phyloP scores from a whole-genome alignment of 225 moss, liverwort and hornwort genomes.

The Polytrichum commune region DNA sequence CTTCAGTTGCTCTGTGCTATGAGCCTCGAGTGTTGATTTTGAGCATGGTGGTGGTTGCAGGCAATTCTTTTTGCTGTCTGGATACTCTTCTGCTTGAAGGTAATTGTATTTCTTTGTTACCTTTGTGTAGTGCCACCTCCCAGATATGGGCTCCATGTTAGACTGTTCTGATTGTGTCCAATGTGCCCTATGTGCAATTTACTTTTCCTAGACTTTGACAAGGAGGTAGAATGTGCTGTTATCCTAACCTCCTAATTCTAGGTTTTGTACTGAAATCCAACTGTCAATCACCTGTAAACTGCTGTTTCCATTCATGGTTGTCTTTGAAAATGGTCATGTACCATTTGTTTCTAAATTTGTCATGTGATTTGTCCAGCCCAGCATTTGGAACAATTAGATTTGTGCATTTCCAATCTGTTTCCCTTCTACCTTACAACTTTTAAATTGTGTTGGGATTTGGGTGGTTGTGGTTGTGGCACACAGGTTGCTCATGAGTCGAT shows the following conservation, averaged over 20 bases:
- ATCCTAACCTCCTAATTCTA: too few species aligned
- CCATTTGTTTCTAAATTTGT: too few species aligned
- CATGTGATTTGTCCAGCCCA: too few species aligned
- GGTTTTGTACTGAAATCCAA: too few species aligned
- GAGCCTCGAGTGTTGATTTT: neutral
- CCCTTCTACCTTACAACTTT: constrained; percentile 4
- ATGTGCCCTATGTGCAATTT: too few species aligned
- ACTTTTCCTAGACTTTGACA: too few species aligned
- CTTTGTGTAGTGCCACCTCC: neutral
- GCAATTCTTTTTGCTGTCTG: constrained; percentile 50
- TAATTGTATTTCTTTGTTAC: constrained; percentile 9
- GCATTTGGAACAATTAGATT: neutral
- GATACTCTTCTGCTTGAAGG: constrained; percentile 66
- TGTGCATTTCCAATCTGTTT: neutral
- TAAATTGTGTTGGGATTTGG: constrained; percentile 16
- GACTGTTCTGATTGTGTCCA: too few species aligned
- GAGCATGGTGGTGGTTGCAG: constrained; percentile 28
- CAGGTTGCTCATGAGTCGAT: constrained; percentile 63
- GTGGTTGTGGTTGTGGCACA: constrained; percentile 8
- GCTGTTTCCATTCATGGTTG: too few species aligned
- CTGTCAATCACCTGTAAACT: too few species aligned
- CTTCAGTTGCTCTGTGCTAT: neutral
- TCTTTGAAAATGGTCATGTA: too few species aligned
- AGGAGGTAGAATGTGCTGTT: too few species aligned
- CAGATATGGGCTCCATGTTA: too few species aligned